Percentiles rank a stretch among this genome's conserved stretches.
Evolutionary conservation across 2,329 filamentous ascomycete species (phyloP).

Genomic region (Ophiostoma quercus): DNA sequence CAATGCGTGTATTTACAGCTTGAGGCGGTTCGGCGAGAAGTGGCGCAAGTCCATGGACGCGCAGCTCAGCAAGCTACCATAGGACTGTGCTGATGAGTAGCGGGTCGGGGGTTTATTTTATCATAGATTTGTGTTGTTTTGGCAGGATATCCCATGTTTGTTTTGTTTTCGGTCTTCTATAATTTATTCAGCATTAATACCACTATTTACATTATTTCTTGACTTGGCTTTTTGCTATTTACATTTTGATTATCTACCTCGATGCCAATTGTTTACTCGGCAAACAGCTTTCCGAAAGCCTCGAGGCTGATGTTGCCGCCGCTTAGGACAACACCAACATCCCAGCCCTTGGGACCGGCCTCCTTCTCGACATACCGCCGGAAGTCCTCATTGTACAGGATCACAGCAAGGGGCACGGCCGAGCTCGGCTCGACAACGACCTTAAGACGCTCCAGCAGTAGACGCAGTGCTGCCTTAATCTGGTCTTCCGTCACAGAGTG

Average conservation of each 20-base stretch:
- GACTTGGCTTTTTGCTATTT: not conserved
- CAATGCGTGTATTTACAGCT: constrained; percentile 52
- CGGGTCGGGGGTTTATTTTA: not conserved
- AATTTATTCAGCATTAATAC: not conserved
- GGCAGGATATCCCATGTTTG: not conserved
- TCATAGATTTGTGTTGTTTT: not conserved
- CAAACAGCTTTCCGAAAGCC: constrained; percentile 48
- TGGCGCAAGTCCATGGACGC: constrained; percentile 63
- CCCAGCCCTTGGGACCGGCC: constrained; percentile 68
- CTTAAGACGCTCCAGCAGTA: constrained; percentile 86
- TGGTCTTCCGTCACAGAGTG: constrained; percentile 73
- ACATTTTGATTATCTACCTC: not conserved
- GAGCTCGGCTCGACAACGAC: constrained; percentile 83
- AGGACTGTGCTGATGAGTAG: not conserved
- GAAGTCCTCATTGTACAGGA: constrained; percentile 82
- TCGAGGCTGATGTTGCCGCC: constrained; percentile 57
- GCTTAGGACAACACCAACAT: constrained; percentile 55
- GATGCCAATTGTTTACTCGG: not conserved
- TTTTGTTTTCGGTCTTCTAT: not conserved
- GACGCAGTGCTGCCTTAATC: constrained; percentile 67
- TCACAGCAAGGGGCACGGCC: constrained; percentile 76
- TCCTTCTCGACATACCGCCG: constrained; percentile 62
- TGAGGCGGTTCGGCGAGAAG: constrained; percentile 54
- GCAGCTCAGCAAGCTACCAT: constrained; percentile 28
- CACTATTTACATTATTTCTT: not conserved